Evolutionary conservation across 2,329 filamentous ascomycete genomes (phyloP), one percentile per base, ranked within the genome.

Genomic region (Trichoderma koningiopsis): DNA sequence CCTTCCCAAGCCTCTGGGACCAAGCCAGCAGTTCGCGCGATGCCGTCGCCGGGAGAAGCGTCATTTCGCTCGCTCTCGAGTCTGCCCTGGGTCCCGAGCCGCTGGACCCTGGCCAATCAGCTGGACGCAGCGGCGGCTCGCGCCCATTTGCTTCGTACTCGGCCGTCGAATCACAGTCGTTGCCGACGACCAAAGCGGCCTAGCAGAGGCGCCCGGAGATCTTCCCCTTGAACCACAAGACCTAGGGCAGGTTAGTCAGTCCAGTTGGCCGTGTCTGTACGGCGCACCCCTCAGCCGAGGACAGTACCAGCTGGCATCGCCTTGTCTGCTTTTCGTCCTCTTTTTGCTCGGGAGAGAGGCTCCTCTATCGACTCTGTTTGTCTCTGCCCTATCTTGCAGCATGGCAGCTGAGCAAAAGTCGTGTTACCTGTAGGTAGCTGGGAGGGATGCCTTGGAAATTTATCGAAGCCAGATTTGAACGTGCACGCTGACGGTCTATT

Each of bases 141-240:
- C 56, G 56, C 57, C 56, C 43, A 58, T 62, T 49, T 68, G 37
- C 60, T 58, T 52, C 58, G 52, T 57, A 43, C 47, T 35, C 31
- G 66, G 53, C 69, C 40, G 69, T 68, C 65, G 65, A 70, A 70
- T 70, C 69, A 70, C 61, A 56, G 29, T 56, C 53, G 59, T 49
- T 69, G 53, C 66, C 69, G 58, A 61, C 69, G 62, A 69, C 56
- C n/a, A 60, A 70, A 69, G 58, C 69, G 69, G 69, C 66, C 66
- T 69, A 70, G 69, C 69, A 70, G 65, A 69, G 62, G 64, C 69
- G 69, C 69, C 69, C 69, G 68, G 69, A 70, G 69, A 70, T 70
- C 69, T 70, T 67, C 62, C 63, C 56, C 56, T 58, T 59, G 62
- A 58, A 52, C 64, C 62, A 67, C 64, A 67, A 67, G 64, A 67